A percentile compares a stretch with the other conserved stretches of the same genome.
Evolutionary conservation across 352 stramenopile genomes (phyloP).

Genomic region (Globisporangium takayamanum): DNA sequence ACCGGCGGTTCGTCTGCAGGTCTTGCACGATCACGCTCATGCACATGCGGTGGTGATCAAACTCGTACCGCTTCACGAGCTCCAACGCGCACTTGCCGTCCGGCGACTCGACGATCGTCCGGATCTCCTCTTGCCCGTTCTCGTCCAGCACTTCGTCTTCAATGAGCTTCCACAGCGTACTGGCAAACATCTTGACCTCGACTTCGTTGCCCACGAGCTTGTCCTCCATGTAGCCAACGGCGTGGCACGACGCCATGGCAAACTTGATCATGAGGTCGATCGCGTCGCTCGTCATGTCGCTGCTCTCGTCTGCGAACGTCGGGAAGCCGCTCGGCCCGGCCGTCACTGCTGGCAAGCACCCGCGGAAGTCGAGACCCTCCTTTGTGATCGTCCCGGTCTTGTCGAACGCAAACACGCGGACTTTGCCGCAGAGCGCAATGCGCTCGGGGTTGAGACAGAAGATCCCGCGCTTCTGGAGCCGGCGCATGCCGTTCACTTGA

Average conservation of each 20-base stretch:
- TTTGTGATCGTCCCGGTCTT: constrained; percentile 86
- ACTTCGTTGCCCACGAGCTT: constrained; percentile 70
- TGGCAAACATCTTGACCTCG: constrained; percentile 66
- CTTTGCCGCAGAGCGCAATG: constrained; percentile 79
- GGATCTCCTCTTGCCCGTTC: constrained; percentile 14
- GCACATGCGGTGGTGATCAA: constrained; percentile 78
- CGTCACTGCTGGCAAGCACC: constrained; percentile 9
- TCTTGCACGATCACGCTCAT: constrained; percentile 75
- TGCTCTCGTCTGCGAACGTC: constrained; percentile 12
- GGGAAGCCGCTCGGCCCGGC: neutral
- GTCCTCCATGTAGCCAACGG: constrained; percentile 35
- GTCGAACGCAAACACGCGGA: constrained; percentile 79
- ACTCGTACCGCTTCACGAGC: constrained; percentile 81
- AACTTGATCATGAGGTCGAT: constrained; percentile 18
- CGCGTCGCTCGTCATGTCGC: constrained; percentile 11
- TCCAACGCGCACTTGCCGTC: constrained; percentile 20
- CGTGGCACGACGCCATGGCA: constrained; percentile 63
- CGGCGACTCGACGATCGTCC: constrained; percentile 12
- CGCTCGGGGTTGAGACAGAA: constrained; percentile 61
- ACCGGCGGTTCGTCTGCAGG: constrained; percentile 21
- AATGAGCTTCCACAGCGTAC: constrained; percentile 38
- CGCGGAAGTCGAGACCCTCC: constrained; percentile 66
- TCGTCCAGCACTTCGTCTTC: constrained; percentile 22
- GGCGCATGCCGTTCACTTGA: constrained; percentile 58
- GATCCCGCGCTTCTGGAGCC: constrained; percentile 49